These are phyloP conservation scores for Marasmius oreades DNA, from an alignment of 1,284 basidiomycete species.

Conservation along the genomic window DNA sequence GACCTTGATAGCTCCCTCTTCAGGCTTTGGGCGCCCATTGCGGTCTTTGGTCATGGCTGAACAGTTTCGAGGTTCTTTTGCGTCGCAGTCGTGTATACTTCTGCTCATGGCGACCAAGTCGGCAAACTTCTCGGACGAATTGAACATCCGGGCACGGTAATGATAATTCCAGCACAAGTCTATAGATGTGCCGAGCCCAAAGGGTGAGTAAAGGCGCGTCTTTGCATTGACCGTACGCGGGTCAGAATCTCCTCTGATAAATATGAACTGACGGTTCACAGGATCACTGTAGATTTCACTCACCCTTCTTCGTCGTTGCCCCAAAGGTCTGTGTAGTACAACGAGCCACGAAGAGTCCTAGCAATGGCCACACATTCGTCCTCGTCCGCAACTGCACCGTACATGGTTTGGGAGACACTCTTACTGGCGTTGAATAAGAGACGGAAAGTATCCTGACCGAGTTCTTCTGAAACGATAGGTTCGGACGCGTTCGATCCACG, in stretches of 20 bases:
- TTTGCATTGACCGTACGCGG: conserved; percentile 15
- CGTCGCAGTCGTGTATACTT: conserved; percentile 5
- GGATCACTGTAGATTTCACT: neutral
- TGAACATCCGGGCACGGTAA: conserved; percentile 6
- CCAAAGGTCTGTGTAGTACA: conserved; percentile 15
- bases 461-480: conserved; percentile 15
- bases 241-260: conserved; percentile 11
- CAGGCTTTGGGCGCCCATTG: conserved; percentile 11
- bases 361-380: conserved; percentile 10
- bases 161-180: conserved; percentile 15
- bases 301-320: conserved; percentile 17
- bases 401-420: conserved; percentile 11
- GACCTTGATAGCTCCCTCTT: conserved; percentile 10
- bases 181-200: conserved; percentile 14
- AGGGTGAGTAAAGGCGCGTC: conserved; percentile 16
- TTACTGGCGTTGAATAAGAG: conserved; percentile 8
- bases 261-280: neutral
- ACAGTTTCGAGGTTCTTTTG: conserved; percentile 8
- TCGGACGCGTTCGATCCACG: conserved; percentile 9
- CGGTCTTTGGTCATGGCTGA: conserved; percentile 9
- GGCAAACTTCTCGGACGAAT: conserved; percentile 8
- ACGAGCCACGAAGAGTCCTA: conserved; percentile 12
- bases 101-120: conserved; percentile 8
- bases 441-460: conserved; percentile 14
- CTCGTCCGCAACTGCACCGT: conserved; percentile 10